Base-by-base conservation (phyloP, 768 basidiomycete species). In the Dendrothele bispora region DNA sequence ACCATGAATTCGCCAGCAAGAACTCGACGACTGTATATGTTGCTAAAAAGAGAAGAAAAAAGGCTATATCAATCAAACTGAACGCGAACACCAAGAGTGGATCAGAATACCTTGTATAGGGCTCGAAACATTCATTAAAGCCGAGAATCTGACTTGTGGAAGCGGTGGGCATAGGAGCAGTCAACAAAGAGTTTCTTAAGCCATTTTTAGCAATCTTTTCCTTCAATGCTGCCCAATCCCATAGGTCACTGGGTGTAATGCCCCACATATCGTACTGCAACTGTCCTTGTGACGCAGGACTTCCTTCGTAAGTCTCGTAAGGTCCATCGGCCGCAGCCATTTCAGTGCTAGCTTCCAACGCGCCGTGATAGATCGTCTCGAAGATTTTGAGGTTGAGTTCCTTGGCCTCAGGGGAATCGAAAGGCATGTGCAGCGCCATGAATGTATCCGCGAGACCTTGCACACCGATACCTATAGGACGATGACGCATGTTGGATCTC, bases 111-210 rank as follows among this genome's bases (percentile, higher is more conserved):
- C 77, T 82, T 1, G 88, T 91, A 69, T 90, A 89, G 1, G 88
- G 87, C 67, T 91, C 88, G 63, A 91, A 90, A 68, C 87, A 90
- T 61, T 91, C 88, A 65, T 90, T 91, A 74, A 81, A 82, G 27
- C 88, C 88, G 30, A 91, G 74, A 54, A 91, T 91, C 67, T 91
- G 89, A 57, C 82, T 84, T 4, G 88, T 91, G 24, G 86, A 88
- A 6, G 88, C 89, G 20, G 89, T 91, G 3, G 88, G 89, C 88
- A 91, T 91, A n/a, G 86, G 87, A 1, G 88, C 82, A 48, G 85
- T 64, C n/a, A 91, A 72, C 17, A 90, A 67, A 27, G 88, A 88
- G 75, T 91, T 91, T 50, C 88, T 66, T 39, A 91, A 61, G 44
- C 89, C 89, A 55, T 75, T 68, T 55, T 72, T 61, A n/a, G 78